Conservation (phyloP, 108 stramenopile genomes). For the Skeletonema grethae region DNA sequence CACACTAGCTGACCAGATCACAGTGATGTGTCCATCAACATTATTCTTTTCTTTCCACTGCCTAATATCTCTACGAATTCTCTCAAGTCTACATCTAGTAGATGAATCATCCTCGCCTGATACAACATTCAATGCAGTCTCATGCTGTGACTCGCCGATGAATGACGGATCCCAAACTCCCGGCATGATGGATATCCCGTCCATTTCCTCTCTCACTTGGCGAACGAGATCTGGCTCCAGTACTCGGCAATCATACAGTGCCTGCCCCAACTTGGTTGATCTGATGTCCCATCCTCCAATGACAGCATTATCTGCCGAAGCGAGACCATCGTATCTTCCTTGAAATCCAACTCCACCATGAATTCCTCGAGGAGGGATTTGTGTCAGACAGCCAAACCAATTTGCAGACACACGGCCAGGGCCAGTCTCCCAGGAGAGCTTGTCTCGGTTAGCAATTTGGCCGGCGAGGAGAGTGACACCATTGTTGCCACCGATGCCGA, state of each 20-base stretch:
- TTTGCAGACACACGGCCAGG: conserved; percentile 60
- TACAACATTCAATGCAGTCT: conserved; percentile 61
- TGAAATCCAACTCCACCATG: conserved; percentile 58
- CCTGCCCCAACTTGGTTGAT: conserved; percentile 70
- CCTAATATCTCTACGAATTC: conserved; percentile 78
- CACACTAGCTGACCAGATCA: conserved; percentile 84
- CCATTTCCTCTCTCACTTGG: conserved; percentile 73
- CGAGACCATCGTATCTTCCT: conserved; percentile 48
- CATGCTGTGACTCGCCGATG: conserved; percentile 65
- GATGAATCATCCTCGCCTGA: conserved; percentile 36
- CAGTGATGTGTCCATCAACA: conserved; percentile 72
- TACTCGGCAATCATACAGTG: conserved; percentile 74
- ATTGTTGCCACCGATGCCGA: conserved; percentile 85
- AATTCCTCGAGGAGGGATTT: conserved; percentile 53
- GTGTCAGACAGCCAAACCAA: conserved; percentile 84
- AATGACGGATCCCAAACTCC: conserved; percentile 77
- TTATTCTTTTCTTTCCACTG: conserved; percentile 55
- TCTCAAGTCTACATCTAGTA: conserved; percentile 56
- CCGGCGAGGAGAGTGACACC: conserved; percentile 83
- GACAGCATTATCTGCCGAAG: conserved; percentile 46
- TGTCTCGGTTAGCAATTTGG: conserved; percentile 60
- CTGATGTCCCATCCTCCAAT: conserved; percentile 75
- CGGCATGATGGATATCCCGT: conserved; percentile 60
- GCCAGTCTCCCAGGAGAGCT: conserved; percentile 58
- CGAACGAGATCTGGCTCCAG: conserved; percentile 83